Evolutionary conservation across 768 basidiomycete species (phyloP), one percentile per base, ranked within the genome.

Genomic region (Gelatoporia subvermispora): DNA sequence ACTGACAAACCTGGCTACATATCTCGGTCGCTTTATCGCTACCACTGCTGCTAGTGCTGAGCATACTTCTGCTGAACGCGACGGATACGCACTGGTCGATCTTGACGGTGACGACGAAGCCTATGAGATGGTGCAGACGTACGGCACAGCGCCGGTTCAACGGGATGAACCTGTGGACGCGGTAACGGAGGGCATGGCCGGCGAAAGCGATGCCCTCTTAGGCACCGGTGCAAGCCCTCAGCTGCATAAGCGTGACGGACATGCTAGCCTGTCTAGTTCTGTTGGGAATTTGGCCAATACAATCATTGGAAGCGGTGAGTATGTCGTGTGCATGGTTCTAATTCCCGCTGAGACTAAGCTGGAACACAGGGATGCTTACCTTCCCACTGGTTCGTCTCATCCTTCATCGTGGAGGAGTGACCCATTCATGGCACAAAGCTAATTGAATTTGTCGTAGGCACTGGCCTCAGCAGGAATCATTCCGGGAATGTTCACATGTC

Each of bases 401-500:
- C n/a, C n/a, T n/a, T n/a, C n/a, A n/a, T n/a, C n/a, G 28, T 13
- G 13, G 7, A 31, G 13, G 0, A 48, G 22, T 8, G n/a, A 18
- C 15, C 13, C 13, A 13, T 35, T 34, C 22, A 22, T 15, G 7
- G 11, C 5, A 13, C 9, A 13, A 36, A 13, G 7, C 9, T 31
- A 18, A 15, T n/a, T 37, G 13, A 35, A 21, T 15, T 35, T 16
- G 13, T 8, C 38, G 36, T 58, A 92, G 89, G 91, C 91, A 17
- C 82, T 97, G 77, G 90, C 94, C 3, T 88, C 92, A 4, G 82
- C 84, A 45, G 95, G 95, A 3, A 65, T 97, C 40, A 77, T 97
- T 48, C 94, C 93, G 4, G 95, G 95, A 8, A 80, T 95, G 46
- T 54, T 96, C 16, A 94, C 92, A 21, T 96, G 95, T 58, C 55